These are phyloP conservation scores for Cornus suecica DNA, from an alignment of 148 eudicot species.

Conservation along the genomic window DNA sequence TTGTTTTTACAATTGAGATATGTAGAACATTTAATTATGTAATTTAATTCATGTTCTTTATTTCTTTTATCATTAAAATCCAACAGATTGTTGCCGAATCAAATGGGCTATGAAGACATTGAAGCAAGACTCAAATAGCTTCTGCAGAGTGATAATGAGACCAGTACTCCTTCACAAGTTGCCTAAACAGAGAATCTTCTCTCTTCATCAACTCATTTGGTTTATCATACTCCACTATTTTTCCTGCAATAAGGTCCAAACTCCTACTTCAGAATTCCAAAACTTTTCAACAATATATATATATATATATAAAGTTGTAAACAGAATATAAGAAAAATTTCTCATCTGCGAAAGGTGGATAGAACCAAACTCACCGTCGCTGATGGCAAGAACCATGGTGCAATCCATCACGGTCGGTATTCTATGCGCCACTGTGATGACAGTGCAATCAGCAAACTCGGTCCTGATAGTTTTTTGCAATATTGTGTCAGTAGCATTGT, in stretches of 20 bases:
- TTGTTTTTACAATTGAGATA: too few species aligned
- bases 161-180: conserved; percentile 90
- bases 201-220: conserved; percentile 72
- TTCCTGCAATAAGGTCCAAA: conserved; percentile 38
- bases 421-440: conserved; percentile 91
- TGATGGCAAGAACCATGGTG: conserved; percentile 81
- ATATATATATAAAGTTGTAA: too few species aligned
- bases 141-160: conserved; percentile 72
- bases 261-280: background rate
- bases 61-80: too few species aligned
- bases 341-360: background rate
- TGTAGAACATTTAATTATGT: too few species aligned
- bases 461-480: conserved; percentile 74
- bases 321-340: background rate
- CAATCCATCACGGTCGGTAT: conserved; percentile 96
- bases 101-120: background rate
- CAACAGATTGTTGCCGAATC: background rate
- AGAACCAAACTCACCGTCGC: conserved; percentile 58
- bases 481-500: conserved; percentile 76
- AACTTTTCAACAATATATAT: too few species aligned
- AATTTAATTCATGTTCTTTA: too few species aligned
- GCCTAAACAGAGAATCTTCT: conserved; percentile 72
- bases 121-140: conserved; percentile 27
- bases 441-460: conserved; percentile 81
- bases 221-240: conserved; percentile 76